phyloP scores from a whole-genome alignment of 495 filamentous ascomycete species.

The Choiromyces venosus region DNA sequence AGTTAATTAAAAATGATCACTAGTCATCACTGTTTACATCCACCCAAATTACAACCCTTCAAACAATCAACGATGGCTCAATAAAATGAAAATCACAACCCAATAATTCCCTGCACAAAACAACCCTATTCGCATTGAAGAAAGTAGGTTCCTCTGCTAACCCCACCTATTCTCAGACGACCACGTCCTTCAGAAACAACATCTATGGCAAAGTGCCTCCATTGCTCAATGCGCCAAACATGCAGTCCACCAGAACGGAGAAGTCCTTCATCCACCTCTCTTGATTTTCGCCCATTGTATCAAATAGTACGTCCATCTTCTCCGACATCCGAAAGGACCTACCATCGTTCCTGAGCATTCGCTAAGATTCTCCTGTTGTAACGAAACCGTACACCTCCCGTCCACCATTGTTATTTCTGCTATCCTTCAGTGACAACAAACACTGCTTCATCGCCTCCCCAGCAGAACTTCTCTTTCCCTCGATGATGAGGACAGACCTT shows the following conservation, averaged over 20 bases:
- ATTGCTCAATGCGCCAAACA: constrained; percentile 11
- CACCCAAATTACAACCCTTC: no score
- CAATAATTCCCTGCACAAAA: no score
- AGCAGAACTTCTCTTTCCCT: constrained; percentile 10
- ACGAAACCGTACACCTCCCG: constrained; percentile 18
- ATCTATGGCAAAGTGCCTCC: no score
- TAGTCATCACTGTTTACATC: no score
- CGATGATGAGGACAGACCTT: constrained; percentile 18
- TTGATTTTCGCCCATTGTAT: constrained; percentile 2
- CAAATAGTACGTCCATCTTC: constrained; percentile 6
- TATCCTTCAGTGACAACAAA: constrained; percentile 20
- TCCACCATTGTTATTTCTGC: constrained; percentile 13
- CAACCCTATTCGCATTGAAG: no score
- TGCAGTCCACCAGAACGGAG: constrained; percentile 7
- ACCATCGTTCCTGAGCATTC: constrained; percentile 17
- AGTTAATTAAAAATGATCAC: no score
- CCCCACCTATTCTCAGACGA: no score
- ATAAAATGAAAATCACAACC: no score
- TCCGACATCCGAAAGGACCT: not conserved
- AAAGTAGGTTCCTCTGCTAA: no score
- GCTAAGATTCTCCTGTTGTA: constrained; percentile 15
- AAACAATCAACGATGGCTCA: no score
- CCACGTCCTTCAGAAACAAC: no score
- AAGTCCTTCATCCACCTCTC: constrained; percentile 7
- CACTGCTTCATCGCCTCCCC: constrained; percentile 20